Conservation (phyloP, 345 rosid genomes). For the Kernera saxatilis region DNA sequence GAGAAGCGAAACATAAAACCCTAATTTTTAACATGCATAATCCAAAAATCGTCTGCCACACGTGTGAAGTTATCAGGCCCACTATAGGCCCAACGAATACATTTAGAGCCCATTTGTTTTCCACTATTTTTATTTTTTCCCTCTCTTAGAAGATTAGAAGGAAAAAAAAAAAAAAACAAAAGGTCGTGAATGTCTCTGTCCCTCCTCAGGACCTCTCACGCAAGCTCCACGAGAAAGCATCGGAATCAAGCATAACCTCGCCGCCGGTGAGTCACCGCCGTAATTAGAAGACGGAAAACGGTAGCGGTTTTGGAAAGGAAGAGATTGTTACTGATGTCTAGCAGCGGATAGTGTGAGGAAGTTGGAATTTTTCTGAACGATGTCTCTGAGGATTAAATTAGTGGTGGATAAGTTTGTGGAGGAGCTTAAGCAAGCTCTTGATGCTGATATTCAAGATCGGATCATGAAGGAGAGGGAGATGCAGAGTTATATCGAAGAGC, state of each 20-base stretch:
- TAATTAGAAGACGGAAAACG: not conserved
- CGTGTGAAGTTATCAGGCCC: not conserved
- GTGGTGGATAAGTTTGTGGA: conserved; percentile 97
- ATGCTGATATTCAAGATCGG: conserved; percentile 92
- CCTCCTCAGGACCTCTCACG: conserved; percentile 24
- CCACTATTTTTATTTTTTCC: not conserved
- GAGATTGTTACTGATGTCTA: not conserved
- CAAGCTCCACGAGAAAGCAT: conserved; percentile 19
- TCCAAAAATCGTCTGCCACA: not conserved
- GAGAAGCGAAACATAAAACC: not conserved
- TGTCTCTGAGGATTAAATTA: conserved; percentile 82
- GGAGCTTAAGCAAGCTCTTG: conserved; percentile 92
- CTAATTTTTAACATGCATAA: not conserved
- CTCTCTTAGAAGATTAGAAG: conserved; percentile 13
- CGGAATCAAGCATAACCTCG: not conserved
- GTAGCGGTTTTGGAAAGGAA: not conserved
- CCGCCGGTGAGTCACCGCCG: conserved; percentile 13
- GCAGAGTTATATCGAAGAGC: conserved; percentile 95
- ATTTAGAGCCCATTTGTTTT: not conserved
- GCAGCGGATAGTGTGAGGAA: not conserved
- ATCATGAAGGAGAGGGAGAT: conserved; percentile 98
- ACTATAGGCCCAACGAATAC: not conserved
- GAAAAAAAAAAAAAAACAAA: not conserved
- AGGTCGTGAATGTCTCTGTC: conserved; percentile 20
- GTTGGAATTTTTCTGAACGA: conserved; percentile 4